Evolutionary conservation across 106 monocot genomes (phyloP).

Genomic region (Dioscorea dumetorum): DNA sequence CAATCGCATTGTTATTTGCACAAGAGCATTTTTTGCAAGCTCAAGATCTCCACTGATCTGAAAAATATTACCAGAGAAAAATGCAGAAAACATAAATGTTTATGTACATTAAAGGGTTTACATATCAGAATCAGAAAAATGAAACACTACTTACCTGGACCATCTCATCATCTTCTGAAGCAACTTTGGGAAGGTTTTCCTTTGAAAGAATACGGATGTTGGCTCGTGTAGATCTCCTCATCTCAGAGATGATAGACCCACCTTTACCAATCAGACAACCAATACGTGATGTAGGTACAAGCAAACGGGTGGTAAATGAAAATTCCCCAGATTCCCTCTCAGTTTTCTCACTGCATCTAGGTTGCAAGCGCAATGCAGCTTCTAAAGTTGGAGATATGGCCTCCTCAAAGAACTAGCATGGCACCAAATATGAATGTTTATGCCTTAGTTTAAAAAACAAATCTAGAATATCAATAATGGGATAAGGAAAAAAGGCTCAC

Average conservation of each 20-base stretch:
- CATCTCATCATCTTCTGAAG: slow-evolving; percentile 94
- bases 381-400: slow-evolving; percentile 81
- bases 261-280: slow-evolving; percentile 98
- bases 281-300: slow-evolving; percentile 90
- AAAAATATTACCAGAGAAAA: too few species aligned
- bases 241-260: slow-evolving; percentile 86
- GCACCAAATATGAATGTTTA: not conserved
- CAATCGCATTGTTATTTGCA: slow-evolving; percentile 78
- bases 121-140: not conserved
- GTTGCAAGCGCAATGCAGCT: slow-evolving; percentile 86
- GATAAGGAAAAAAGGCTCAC: slow-evolving; percentile 7
- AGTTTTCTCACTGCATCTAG: slow-evolving; percentile 82
- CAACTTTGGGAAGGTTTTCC: slow-evolving; percentile 91
- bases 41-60: slow-evolving; percentile 93
- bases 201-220: slow-evolving; percentile 89
- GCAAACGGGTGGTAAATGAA: slow-evolving; percentile 71
- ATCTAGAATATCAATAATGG: not conserved
- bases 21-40: slow-evolving; percentile 71
- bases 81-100: too few species aligned
- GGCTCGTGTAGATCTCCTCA: slow-evolving; percentile 75
- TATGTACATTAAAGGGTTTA: not conserved
- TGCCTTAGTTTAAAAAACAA: not conserved
- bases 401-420: slow-evolving; percentile 77
- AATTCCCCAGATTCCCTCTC: slow-evolving; percentile 67
- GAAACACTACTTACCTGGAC: slow-evolving; percentile 58